Evolutionary conservation across 768 basidiomycete species (phyloP), one percentile per base, ranked within the genome.

Genomic region (Trametes meyenii): DNA sequence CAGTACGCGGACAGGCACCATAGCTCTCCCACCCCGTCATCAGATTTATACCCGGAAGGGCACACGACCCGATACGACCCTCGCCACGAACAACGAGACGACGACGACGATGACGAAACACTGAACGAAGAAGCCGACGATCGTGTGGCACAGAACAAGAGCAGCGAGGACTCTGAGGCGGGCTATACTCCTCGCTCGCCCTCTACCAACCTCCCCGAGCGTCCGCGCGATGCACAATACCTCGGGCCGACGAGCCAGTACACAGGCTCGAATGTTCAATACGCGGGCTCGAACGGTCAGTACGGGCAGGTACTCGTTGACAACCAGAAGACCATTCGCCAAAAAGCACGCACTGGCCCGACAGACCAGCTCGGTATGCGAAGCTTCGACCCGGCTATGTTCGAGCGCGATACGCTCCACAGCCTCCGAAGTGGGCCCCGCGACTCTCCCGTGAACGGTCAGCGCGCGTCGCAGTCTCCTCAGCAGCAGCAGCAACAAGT

Each of bases 111-210:
- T 26, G 80, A 81, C 23, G 66, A 67, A 2, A 81, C 81, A 2
- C 68, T 80, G 29, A 78, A 79, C 55, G 81, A 83, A 36, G 83
- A 86, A 42, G 83, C 81, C 17, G 83, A 79, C 23, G 77, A 79
- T 16, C 63, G 65, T 33, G 54, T 64, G 40, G 61, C 61, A 36
- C 61, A 65, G 42, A 65, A 66, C 45, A 69, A 68, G 53, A 67
- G 66, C 54, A 69, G 69, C 40, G 70, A 69, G 24, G 74, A 73
- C 44, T 66, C 65, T 14, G 64, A 63, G 35, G 52, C 67, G 3
- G 70, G 72, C 6, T 87, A 81, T 64, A 91, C 89, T 0, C 89
- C 89, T 5, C 82, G 87, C 23, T 90, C 89, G 2, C 87, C 88
- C 1, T 82, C 83, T 35, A 79, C 79, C 13, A 78, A 75, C n/a